These are phyloP conservation scores for Pleurotus djamor DNA, from an alignment of 768 basidiomycete species.

Conservation along the genomic window DNA sequence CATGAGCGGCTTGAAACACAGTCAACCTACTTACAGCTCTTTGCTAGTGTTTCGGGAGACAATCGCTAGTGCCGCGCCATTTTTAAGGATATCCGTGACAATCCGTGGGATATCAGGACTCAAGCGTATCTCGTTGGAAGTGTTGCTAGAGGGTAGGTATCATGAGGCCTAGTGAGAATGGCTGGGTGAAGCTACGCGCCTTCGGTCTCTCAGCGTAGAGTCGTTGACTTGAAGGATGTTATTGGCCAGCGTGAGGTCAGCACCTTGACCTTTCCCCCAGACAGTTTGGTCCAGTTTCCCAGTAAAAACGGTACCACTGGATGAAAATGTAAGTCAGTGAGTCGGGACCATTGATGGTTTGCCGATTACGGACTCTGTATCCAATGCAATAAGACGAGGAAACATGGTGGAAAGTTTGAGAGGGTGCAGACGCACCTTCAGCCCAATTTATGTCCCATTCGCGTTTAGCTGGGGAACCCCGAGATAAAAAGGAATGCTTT, in stretches of 20 bases:
- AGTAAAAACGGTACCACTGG: background rate
- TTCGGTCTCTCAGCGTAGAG: background rate
- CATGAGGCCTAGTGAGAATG: background rate
- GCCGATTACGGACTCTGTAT: background rate
- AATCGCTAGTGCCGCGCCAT: background rate
- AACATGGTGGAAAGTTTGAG: background rate
- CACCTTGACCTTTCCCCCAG: background rate
- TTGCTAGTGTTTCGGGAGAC: background rate
- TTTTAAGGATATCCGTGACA: background rate
- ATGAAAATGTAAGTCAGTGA: background rate
- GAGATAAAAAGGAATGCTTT: too few species aligned
- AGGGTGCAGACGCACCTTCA: too few species aligned
- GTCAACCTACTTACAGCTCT: background rate
- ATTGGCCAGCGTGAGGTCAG: background rate
- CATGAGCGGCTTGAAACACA: background rate
- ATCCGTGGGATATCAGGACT: background rate
- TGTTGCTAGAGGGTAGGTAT: background rate
- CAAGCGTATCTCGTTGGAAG: background rate
- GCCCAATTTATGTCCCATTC: too few species aligned
- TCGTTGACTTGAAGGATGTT: constrained; percentile 1
- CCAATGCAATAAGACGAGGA: background rate
- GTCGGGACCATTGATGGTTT: background rate
- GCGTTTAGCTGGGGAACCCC: too few species aligned
- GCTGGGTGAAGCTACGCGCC: background rate
- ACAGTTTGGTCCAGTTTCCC: background rate